phyloP scores from a whole-genome alignment of 1,284 basidiomycete species.

The Fomitopsis palustris region DNA sequence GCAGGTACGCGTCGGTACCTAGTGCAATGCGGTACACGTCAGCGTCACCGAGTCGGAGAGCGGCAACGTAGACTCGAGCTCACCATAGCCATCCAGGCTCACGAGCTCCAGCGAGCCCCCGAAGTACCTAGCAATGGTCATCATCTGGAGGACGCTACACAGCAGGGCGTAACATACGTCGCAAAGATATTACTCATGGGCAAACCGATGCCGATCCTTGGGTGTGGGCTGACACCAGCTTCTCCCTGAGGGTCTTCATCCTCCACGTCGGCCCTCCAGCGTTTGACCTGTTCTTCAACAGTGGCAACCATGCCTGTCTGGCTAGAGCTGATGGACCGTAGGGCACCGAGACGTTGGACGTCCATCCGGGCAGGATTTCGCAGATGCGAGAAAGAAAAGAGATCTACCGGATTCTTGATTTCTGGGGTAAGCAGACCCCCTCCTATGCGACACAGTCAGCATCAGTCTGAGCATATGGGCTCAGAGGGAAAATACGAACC shows the following conservation, averaged over 20 bases:
- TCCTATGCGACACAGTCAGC: slow-evolving; percentile 38
- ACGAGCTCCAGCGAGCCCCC: slow-evolving; percentile 82
- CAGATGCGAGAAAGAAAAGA: slow-evolving; percentile 81
- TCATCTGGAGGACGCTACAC: neutral
- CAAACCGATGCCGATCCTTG: slow-evolving; percentile 73
- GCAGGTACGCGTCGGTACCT: slow-evolving; percentile 82
- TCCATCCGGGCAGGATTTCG: slow-evolving; percentile 71
- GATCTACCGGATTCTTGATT: slow-evolving; percentile 61
- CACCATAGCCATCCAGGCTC: slow-evolving; percentile 81
- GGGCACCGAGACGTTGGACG: slow-evolving; percentile 62
- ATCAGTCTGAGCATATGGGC: slow-evolving; percentile 2
- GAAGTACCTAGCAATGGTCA: slow-evolving; percentile 52
- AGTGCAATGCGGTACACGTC: neutral
- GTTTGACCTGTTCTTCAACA: slow-evolving; percentile 67
- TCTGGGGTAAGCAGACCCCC: slow-evolving; percentile 58
- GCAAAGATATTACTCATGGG: slow-evolving; percentile 87
- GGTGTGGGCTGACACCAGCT: slow-evolving; percentile 49
- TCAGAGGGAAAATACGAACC: slow-evolving; percentile 49
- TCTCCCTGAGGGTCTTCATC: slow-evolving; percentile 39
- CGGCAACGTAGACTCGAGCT: slow-evolving; percentile 30
- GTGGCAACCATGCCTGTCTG: slow-evolving; percentile 68
- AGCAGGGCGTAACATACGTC: slow-evolving; percentile 39
- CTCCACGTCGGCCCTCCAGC: slow-evolving; percentile 37
- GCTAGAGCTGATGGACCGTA: slow-evolving; percentile 61
- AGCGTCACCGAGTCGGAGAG: neutral